phyloP scores from a whole-genome alignment of 345 rosid species.

The Noccaea bulbosa region DNA sequence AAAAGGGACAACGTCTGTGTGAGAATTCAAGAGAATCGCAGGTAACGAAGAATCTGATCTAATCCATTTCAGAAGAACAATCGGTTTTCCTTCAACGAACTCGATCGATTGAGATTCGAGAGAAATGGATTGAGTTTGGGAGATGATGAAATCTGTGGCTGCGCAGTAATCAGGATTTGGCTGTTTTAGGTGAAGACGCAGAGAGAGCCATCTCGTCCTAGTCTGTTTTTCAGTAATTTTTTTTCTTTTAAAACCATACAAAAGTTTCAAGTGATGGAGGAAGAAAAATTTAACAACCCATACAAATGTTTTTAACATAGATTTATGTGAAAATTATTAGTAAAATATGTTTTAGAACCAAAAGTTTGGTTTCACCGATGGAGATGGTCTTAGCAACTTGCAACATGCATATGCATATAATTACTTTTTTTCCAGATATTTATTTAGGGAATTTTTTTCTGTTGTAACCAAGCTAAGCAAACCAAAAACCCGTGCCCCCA shows the following conservation, averaged over 20 bases:
- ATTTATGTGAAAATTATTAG: too few species aligned
- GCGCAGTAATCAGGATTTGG: too few species aligned
- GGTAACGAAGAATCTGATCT: conserved; percentile 66
- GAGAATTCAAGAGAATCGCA: conserved; percentile 76
- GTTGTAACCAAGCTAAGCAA: conserved; percentile 21
- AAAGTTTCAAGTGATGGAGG: too few species aligned
- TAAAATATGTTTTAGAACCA: too few species aligned
- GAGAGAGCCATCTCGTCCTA: too few species aligned
- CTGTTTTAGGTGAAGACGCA: too few species aligned
- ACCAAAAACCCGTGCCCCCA: conserved; percentile 6
- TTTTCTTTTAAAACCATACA: background rate
- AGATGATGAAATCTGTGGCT: too few species aligned
- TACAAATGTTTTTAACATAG: too few species aligned
- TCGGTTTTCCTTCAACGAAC: conserved; percentile 65
- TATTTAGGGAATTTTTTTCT: conserved; percentile 7
- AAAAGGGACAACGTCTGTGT: conserved; percentile 81
- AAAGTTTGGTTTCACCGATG: too few species aligned
- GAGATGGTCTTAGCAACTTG: background rate
- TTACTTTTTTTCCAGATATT: conserved; percentile 2
- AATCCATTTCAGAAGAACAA: conserved; percentile 67
- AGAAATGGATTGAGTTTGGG: too few species aligned
- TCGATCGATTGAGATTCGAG: conserved; percentile 57
- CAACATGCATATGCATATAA: conserved; percentile 25
- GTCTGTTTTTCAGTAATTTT: too few species aligned
- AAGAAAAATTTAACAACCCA: too few species aligned